These are phyloP conservation scores for Lactarius trivialis DNA, from an alignment of 768 basidiomycete genomes.

Conservation along the genomic window DNA sequence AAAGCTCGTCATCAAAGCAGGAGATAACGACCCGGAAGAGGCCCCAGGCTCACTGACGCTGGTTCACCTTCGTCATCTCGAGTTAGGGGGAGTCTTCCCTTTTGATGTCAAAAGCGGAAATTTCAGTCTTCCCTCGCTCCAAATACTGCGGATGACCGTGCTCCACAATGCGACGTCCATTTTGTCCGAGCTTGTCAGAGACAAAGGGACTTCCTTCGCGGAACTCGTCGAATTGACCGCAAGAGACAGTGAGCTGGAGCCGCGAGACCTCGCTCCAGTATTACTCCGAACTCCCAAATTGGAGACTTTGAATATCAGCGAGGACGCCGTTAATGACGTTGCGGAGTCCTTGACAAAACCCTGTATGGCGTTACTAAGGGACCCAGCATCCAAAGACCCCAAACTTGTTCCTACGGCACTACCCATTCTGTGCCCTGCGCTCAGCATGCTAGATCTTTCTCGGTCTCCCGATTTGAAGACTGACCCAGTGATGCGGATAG, in stretches of 20 bases:
- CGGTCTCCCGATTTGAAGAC: slow-evolving; percentile 9
- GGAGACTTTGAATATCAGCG: slow-evolving; percentile 3
- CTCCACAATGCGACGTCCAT: background rate
- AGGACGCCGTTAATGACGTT: slow-evolving; percentile 1
- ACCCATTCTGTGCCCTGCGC: slow-evolving; percentile 19
- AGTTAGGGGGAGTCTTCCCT: slow-evolving; percentile 1
- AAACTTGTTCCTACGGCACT: background rate
- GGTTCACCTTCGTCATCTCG: slow-evolving; percentile 17
- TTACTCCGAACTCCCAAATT: slow-evolving; percentile 5
- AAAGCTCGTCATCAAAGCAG: slow-evolving; percentile 15
- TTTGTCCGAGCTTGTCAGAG: background rate
- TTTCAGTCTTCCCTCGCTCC: slow-evolving; percentile 16
- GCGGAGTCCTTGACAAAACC: slow-evolving; percentile 1
- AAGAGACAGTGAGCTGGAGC: background rate
- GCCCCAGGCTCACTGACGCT: slow-evolving; percentile 3
- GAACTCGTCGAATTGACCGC: slow-evolving; percentile 19
- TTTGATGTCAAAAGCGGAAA: background rate
- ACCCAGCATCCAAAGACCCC: background rate
- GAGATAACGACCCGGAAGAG: background rate
- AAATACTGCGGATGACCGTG: slow-evolving; percentile 6
- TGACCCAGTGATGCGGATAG: slow-evolving; percentile 19
- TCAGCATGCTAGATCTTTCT: slow-evolving; percentile 16
- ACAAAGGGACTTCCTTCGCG: slow-evolving; percentile 12
- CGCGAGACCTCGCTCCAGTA: background rate
- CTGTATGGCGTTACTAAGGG: background rate